A percentile compares a stretch with the other conserved stretches of the same genome.
phyloP scores from a whole-genome alignment of 169 alveolate genomes.

The Plasmodium relictum region DNA sequence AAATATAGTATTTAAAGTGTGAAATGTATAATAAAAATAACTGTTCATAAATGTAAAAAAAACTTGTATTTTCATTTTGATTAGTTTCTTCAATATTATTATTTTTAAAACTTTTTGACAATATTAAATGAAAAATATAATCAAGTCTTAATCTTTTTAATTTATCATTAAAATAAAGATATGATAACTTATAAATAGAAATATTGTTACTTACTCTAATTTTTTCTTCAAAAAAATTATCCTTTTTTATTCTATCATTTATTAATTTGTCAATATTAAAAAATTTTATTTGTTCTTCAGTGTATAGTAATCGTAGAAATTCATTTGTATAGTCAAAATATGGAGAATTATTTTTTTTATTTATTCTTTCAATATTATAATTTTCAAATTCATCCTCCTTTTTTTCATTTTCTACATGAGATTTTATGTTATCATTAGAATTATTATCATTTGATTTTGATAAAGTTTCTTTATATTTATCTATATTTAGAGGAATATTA shows the following conservation, averaged over 20 bases:
- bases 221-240: slow-evolving; percentile 7
- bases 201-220: slow-evolving; percentile 27
- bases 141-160: slow-evolving; percentile 54
- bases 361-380: background rate
- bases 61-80: background rate
- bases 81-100: background rate
- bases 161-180: slow-evolving; percentile 52
- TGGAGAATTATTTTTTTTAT: background rate
- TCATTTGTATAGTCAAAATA: slow-evolving; percentile 11
- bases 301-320: slow-evolving; percentile 9
- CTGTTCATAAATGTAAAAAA: slow-evolving; percentile 12
- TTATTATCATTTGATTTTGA: background rate
- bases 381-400: background rate
- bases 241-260: slow-evolving; percentile 39
- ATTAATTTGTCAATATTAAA: slow-evolving; percentile 32
- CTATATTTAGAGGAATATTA: too few species aligned
- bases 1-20: slow-evolving; percentile 58
- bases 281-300: slow-evolving; percentile 13
- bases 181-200: slow-evolving; percentile 42
- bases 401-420: background rate
- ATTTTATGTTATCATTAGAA: background rate
- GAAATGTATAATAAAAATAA: slow-evolving; percentile 41
- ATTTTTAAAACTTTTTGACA: background rate
- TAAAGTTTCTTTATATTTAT: background rate
- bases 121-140: slow-evolving; percentile 25